Conservation (phyloP, 495 filamentous ascomycete genomes). For the Xylaria longipes region DNA sequence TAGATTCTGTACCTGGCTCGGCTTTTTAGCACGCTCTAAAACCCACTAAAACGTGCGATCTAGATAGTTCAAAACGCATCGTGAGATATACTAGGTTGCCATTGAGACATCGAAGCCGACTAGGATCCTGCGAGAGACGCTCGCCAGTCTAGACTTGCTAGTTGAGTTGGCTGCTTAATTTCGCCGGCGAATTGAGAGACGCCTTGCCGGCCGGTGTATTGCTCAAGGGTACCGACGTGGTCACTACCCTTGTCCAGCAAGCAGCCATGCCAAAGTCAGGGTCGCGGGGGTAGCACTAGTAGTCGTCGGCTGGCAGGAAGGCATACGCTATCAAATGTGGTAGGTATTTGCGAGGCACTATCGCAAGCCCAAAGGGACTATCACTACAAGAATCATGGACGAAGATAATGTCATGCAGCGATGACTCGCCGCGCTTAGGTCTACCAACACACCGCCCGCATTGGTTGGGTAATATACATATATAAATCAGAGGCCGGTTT, state of each 20-base stretch:
- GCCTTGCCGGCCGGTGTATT: neutral
- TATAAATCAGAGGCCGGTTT: neutral
- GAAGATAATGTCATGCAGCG: neutral
- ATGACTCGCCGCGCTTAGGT: constrained; percentile 13
- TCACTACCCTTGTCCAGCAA: neutral
- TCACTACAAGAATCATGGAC: neutral
- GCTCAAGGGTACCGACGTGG: constrained; percentile 4
- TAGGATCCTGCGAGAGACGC: neutral
- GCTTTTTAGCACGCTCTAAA: neutral
- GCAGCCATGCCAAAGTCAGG: neutral
- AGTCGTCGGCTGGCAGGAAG: neutral
- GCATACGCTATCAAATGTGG: neutral
- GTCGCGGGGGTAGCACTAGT: neutral
- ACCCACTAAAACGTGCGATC: neutral
- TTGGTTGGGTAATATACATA: constrained; percentile 8
- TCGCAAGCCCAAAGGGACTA: neutral
- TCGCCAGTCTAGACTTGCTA: neutral
- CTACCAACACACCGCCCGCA: neutral
- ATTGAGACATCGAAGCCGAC: neutral
- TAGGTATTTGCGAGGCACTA: neutral
- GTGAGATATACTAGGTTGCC: neutral
- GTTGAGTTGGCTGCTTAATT: constrained; percentile 5
- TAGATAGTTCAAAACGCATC: neutral
- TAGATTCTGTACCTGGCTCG: neutral
- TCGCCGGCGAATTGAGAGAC: constrained; percentile 5